Evolutionary conservation across 768 basidiomycete genomes (phyloP).

Genomic region (Phlebiopsis flavidoalba): DNA sequence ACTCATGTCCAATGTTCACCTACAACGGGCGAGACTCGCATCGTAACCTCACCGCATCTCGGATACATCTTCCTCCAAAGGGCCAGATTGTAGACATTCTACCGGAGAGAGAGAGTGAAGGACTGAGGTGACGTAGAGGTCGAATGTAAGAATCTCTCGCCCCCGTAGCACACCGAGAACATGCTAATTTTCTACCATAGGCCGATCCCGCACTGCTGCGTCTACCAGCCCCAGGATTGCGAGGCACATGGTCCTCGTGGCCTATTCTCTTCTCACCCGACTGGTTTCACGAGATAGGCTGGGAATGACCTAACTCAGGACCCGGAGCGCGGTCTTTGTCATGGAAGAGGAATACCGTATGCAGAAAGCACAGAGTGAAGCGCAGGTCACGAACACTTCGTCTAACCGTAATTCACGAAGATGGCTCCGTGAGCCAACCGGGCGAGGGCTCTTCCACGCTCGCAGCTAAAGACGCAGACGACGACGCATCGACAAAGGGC

Average conservation of each 20-base stretch:
- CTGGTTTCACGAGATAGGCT: conserved; percentile 94
- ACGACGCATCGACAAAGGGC: conserved; percentile 67
- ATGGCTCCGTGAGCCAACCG: conserved; percentile 40
- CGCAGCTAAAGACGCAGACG: conserved; percentile 39
- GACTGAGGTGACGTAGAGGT: no score
- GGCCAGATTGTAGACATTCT: conserved; percentile 86
- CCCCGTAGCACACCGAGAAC: not conserved
- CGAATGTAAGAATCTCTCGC: conserved; percentile 28
- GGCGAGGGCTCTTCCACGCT: conserved; percentile 19
- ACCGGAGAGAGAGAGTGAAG: conserved; percentile 75
- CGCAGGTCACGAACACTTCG: conserved; percentile 29
- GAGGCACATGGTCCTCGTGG: conserved; percentile 95
- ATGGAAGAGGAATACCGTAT: conserved; percentile 99
- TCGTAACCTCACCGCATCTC: conserved; percentile 71
- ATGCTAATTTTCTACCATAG: conserved; percentile 27
- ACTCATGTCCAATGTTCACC: conserved; percentile 99
- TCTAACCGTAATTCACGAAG: conserved; percentile 52
- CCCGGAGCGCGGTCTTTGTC: conserved; percentile 92
- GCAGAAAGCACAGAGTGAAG: conserved; percentile 83
- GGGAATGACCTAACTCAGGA: conserved; percentile 98
- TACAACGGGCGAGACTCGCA: conserved; percentile 96
- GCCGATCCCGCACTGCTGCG: conserved; percentile 92
- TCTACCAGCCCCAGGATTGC: conserved; percentile 89
- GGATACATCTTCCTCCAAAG: conserved; percentile 83
- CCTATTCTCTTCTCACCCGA: conserved; percentile 84